A percentile compares a stretch with the other conserved stretches of the same genome.
These are phyloP conservation scores for Perilla frutescens DNA, from an alignment of 257 asterid species.

Conservation along the genomic window DNA sequence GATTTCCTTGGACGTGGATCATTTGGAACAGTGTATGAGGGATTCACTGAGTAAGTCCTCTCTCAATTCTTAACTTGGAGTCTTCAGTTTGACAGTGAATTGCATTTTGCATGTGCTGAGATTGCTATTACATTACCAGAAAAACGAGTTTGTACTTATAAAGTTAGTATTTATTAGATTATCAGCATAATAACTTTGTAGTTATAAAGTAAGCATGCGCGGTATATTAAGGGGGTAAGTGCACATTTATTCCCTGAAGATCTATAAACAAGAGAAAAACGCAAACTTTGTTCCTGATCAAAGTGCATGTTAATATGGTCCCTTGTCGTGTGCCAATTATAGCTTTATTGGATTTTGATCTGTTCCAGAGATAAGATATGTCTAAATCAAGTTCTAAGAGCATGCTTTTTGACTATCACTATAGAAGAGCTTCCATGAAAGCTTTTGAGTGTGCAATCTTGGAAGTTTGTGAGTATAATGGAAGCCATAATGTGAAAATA, in stretches of 20 bases:
- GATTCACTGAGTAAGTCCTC: slow-evolving; percentile 63
- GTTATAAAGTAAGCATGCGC: no score
- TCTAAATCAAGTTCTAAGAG: not conserved
- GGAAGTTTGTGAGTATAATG: not conserved
- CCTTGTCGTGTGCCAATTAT: slow-evolving; percentile 1
- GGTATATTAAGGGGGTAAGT: not conserved
- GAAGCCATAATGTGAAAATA: not conserved
- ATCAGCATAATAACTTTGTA: no score
- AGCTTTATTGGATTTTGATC: not conserved
- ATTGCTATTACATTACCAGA: slow-evolving; percentile 2
- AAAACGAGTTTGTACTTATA: not conserved
- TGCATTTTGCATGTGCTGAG: not conserved
- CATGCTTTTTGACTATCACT: slow-evolving; percentile 2
- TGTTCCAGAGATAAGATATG: no score
- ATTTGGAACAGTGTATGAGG: slow-evolving; percentile 68
- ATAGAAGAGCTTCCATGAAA: not conserved
- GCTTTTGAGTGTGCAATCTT: not conserved
- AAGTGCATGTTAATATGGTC: not conserved
- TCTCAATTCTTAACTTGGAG: not conserved
- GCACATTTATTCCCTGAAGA: not conserved
- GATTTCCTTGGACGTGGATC: slow-evolving; percentile 69
- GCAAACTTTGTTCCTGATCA: not conserved
- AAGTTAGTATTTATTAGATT: no score
- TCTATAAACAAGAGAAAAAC: no score
- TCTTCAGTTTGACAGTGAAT: not conserved